These are phyloP conservation scores for Epichloe sibirici DNA, from an alignment of 2,329 filamentous ascomycete species.

Conservation along the genomic window DNA sequence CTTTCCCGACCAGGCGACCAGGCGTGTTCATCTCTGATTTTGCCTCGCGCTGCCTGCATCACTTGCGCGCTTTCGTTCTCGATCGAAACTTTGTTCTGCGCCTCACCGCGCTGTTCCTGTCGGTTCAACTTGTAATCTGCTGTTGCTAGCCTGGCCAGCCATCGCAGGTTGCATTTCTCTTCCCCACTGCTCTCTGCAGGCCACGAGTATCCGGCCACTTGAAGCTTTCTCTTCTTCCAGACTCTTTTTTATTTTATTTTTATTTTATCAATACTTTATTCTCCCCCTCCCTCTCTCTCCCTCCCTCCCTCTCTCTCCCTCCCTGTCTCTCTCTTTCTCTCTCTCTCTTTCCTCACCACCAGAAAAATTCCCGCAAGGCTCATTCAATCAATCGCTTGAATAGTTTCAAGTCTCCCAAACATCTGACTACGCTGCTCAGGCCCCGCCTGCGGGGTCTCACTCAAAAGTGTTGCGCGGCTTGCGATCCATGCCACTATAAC, in stretches of 20 bases:
- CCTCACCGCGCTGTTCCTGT: not conserved
- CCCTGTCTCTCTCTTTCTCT: not conserved
- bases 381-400: not conserved
- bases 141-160: not conserved
- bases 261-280: too few species aligned
- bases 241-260: not conserved
- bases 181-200: slow-evolving; percentile 1
- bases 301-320: not conserved
- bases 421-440: not conserved
- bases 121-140: not conserved
- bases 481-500: not conserved
- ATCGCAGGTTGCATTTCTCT: not conserved
- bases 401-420: not conserved
- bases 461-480: slow-evolving; percentile 1
- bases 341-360: not conserved
- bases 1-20: not conserved
- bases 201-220: not conserved
- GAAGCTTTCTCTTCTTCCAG: not conserved
- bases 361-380: not conserved
- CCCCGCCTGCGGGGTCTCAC: slow-evolving; percentile 7
- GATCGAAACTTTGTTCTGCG: not conserved
- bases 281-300: not conserved
- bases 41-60: not conserved
- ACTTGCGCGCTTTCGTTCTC: not conserved
- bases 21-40: not conserved